A percentile compares a stretch with the other conserved stretches of the same genome.
These are phyloP conservation scores for Quercus phellos DNA, from an alignment of 331 rosid genomes.

Conservation along the genomic window DNA sequence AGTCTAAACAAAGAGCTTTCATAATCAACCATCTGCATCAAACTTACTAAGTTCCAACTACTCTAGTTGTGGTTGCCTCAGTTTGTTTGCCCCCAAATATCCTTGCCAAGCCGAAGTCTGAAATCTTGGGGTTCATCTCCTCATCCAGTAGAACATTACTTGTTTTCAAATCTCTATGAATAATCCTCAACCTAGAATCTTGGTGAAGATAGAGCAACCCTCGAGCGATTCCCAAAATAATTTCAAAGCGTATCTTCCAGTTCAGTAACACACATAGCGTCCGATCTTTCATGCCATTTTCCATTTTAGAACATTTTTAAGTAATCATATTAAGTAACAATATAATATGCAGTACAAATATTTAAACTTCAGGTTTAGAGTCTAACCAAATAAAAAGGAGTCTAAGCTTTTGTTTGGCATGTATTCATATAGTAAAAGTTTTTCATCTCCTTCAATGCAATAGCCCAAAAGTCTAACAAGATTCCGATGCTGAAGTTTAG, in stretches of 20 bases:
- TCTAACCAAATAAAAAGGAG: conserved; percentile 18
- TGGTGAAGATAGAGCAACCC: conserved; percentile 58
- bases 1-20: background rate
- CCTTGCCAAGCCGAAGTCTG: conserved; percentile 60
- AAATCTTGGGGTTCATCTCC: conserved; percentile 55
- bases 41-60: conserved; percentile 61
- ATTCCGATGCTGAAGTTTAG: background rate
- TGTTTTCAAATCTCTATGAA: conserved; percentile 52
- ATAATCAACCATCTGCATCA: background rate
- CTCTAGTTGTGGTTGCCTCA: conserved; percentile 33
- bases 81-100: conserved; percentile 55
- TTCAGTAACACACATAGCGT: conserved; percentile 17
- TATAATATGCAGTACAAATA: background rate
- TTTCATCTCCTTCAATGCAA: background rate
- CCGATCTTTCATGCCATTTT: conserved; percentile 25
- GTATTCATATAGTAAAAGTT: background rate
- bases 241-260: conserved; percentile 50
- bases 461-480: background rate
- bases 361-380: background rate
- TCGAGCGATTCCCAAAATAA: conserved; percentile 42
- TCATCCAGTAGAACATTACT: conserved; percentile 50
- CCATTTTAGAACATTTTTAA: background rate
- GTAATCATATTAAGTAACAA: background rate
- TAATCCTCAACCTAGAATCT: conserved; percentile 48
- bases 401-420: conserved; percentile 18